phyloP scores from a whole-genome alignment of 2,329 filamentous ascomycete species.

The Sporothrix euskadiensis region DNA sequence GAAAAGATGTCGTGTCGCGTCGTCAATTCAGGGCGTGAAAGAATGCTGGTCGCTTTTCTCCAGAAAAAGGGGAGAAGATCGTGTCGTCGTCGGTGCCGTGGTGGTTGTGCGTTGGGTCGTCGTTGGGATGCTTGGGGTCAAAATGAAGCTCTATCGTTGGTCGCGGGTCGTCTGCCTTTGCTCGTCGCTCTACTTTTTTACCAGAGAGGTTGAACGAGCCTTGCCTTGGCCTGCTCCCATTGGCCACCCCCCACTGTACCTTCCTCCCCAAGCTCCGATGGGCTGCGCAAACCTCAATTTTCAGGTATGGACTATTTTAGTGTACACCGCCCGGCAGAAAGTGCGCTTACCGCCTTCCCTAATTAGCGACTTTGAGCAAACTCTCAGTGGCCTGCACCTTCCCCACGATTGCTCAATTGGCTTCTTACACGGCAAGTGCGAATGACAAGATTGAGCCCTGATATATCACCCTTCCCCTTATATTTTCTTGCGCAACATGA shows the following conservation, averaged over 20 bases:
- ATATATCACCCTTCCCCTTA: not conserved
- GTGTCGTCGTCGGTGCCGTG: not conserved
- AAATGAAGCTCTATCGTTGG: not conserved
- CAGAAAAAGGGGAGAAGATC: not conserved
- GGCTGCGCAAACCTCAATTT: slow-evolving; percentile 26
- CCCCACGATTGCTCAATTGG: not conserved
- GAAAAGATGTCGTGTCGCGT: not conserved
- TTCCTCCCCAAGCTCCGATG: slow-evolving; percentile 7
- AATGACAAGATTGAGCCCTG: not conserved
- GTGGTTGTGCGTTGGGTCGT: slow-evolving; percentile 17
- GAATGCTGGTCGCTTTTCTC: not conserved
- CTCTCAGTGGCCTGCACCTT: not conserved
- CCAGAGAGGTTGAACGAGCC: slow-evolving; percentile 13
- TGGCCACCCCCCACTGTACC: not conserved
- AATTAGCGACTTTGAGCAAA: not conserved
- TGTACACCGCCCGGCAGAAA: slow-evolving; percentile 29
- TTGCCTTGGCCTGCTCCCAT: slow-evolving; percentile 17
- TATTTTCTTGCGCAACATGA: not conserved
- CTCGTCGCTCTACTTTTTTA: not conserved
- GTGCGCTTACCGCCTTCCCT: slow-evolving; percentile 3
- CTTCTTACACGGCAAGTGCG: not conserved
- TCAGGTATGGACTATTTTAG: slow-evolving; percentile 20
- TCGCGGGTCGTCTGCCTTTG: not conserved
- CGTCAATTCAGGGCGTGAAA: not conserved
- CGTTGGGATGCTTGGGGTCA: not conserved